These are phyloP conservation scores for Daldinia vernicosa DNA, from an alignment of 495 filamentous ascomycete species.

Conservation along the genomic window DNA sequence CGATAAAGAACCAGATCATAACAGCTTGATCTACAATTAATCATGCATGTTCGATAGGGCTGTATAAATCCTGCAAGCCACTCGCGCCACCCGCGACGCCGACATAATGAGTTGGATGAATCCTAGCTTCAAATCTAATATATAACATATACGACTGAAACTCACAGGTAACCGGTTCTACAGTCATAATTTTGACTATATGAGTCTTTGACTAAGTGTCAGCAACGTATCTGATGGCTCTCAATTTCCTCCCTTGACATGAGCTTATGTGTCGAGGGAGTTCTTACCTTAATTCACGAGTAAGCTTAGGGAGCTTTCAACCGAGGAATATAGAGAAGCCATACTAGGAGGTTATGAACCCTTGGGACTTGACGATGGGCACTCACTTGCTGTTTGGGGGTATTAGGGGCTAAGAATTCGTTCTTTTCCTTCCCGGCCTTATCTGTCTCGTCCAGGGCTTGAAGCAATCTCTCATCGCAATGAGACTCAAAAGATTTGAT, in stretches of 20 bases:
- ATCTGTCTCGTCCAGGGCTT: not conserved
- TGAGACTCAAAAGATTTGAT: not conserved
- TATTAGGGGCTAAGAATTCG: not conserved
- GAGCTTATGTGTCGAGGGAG: not conserved
- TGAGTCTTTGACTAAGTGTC: not conserved
- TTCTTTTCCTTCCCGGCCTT: not conserved
- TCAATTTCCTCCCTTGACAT: not conserved
- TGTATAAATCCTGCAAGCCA: not conserved
- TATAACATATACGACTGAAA: not conserved
- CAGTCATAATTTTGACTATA: not conserved
- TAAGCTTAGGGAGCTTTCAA: not conserved
- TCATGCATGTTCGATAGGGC: not conserved
- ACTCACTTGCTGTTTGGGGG: not conserved
- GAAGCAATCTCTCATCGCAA: conserved; percentile 20
- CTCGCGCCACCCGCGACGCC: not conserved
- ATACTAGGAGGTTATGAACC: not conserved
- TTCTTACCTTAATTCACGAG: not conserved
- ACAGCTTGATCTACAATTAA: not conserved
- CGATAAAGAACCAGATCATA: not conserved
- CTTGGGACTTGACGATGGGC: not conserved
- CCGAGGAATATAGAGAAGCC: not conserved
- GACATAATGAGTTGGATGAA: not conserved
- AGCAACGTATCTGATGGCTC: not conserved
- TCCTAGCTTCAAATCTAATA: not conserved
- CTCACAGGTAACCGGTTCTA: not conserved